A percentile compares a stretch with the other conserved stretches of the same genome.
Evolutionary conservation across 108 stramenopile genomes (phyloP).

Genomic region (Pseudonitzschia multiseries): DNA sequence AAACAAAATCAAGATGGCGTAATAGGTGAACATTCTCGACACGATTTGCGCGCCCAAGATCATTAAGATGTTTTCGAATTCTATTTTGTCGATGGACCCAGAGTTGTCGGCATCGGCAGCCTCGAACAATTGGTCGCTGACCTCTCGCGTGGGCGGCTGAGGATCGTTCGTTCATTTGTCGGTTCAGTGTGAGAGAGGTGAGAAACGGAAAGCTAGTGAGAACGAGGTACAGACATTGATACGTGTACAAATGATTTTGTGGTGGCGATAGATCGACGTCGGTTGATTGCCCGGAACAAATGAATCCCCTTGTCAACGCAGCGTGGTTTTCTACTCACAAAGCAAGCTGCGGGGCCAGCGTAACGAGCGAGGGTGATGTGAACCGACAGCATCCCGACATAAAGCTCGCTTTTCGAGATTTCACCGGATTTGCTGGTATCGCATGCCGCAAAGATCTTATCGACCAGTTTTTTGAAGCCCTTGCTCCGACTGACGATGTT

Average conservation of each 20-base stretch:
- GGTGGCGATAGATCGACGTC: neutral
- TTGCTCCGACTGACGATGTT: conserved; percentile 1
- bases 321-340: neutral
- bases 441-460: conserved; percentile 30
- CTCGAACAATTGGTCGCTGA: conserved; percentile 48
- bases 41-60: conserved; percentile 40
- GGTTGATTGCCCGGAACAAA: neutral
- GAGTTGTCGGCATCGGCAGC: conserved; percentile 48
- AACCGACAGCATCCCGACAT: conserved; percentile 50
- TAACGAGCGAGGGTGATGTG: conserved; percentile 62
- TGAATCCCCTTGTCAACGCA: neutral
- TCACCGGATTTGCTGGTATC: conserved; percentile 23
- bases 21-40: conserved; percentile 44
- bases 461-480: conserved; percentile 27
- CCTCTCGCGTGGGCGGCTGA: conserved; percentile 38
- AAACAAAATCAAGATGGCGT: conserved; percentile 37
- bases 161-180: neutral
- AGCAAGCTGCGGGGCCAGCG: conserved; percentile 57
- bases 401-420: conserved; percentile 41
- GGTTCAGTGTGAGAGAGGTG: neutral
- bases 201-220: neutral
- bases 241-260: neutral
- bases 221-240: too few species aligned
- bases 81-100: conserved; percentile 43
- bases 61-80: conserved; percentile 47